These are phyloP conservation scores for Zygosaccharomyces pseudorouxii DNA, from an alignment of 805 yeast species.

Conservation along the genomic window DNA sequence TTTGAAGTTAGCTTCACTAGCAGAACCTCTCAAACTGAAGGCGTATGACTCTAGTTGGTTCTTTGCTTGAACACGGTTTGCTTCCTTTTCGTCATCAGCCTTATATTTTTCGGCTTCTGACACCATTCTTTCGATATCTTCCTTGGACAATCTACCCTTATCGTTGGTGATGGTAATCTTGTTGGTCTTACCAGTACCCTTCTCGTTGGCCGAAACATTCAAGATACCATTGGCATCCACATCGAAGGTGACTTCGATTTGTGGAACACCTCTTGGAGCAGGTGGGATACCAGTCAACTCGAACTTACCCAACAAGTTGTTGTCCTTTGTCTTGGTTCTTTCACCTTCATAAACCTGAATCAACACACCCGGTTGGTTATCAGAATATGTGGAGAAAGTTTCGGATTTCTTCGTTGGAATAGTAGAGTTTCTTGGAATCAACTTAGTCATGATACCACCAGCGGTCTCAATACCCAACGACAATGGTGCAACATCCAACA, in stretches of 20 bases:
- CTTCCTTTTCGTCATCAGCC: conserved; percentile 95
- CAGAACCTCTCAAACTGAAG: conserved; percentile 83
- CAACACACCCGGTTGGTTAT: conserved; percentile 97
- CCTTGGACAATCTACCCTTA: conserved; percentile 97
- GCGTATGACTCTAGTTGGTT: conserved; percentile 94
- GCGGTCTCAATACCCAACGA: conserved; percentile 98
- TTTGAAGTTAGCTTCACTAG: conserved; percentile 68
- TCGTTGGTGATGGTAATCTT: conserved; percentile 97
- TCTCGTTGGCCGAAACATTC: conserved; percentile 93
- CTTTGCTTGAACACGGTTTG: conserved; percentile 88
- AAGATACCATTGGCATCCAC: conserved; percentile 96
- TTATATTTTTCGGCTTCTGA: conserved; percentile 95
- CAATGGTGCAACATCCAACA: conserved; percentile 96
- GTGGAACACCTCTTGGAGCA: conserved; percentile 98
- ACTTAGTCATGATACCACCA: conserved; percentile 98
- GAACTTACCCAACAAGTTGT: conserved; percentile 94
- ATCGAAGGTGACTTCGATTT: conserved; percentile 95
- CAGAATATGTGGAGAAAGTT: conserved; percentile 94
- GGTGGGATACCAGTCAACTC: conserved; percentile 96
- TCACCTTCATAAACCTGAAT: conserved; percentile 98
- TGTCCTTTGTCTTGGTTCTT: conserved; percentile 92
- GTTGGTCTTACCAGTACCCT: conserved; percentile 97
- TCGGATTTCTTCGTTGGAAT: conserved; percentile 97
- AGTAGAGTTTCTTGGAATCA: conserved; percentile 94
- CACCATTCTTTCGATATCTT: conserved; percentile 97